These are phyloP conservation scores for Linnemannia hyalina DNA, from an alignment of 192 early-diverging fungal species.

Conservation along the genomic window DNA sequence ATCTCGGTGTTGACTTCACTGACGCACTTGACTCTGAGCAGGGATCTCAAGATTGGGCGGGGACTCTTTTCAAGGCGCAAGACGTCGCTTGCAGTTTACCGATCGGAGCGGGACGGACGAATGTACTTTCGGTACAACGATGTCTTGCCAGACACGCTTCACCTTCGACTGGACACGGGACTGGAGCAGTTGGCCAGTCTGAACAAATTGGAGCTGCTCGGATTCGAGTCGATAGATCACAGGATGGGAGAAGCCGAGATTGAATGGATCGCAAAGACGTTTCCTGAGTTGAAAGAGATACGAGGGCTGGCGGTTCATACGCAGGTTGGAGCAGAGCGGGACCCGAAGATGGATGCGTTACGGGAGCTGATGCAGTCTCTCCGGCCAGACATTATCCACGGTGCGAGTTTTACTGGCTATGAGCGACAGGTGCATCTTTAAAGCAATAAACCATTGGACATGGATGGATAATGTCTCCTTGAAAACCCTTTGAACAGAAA, in stretches of 20 bases:
- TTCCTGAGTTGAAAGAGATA: background rate
- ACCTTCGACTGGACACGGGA: background rate
- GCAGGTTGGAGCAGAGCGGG: background rate
- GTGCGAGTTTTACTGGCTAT: background rate
- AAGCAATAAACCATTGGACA: background rate
- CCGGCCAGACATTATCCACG: background rate
- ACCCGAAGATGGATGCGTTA: background rate
- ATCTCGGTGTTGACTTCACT: background rate
- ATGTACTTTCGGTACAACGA: constrained; percentile 6
- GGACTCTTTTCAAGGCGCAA: background rate
- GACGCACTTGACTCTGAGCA: background rate
- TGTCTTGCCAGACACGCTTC: background rate
- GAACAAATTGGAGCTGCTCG: background rate
- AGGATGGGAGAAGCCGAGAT: background rate
- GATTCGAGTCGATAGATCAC: background rate
- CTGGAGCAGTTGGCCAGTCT: background rate
- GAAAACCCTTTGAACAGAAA: too few species aligned
- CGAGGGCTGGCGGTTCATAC: background rate
- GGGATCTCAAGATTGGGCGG: background rate
- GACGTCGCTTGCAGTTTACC: background rate
- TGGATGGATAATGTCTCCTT: too few species aligned
- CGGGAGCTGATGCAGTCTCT: background rate
- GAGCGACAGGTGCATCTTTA: background rate
- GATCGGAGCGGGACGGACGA: background rate
- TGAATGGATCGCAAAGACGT: background rate